A percentile compares a stretch with the other conserved stretches of the same genome.
These are phyloP conservation scores for Hanseniaspora osmophila DNA, from an alignment of 805 yeast species.

Conservation along the genomic window DNA sequence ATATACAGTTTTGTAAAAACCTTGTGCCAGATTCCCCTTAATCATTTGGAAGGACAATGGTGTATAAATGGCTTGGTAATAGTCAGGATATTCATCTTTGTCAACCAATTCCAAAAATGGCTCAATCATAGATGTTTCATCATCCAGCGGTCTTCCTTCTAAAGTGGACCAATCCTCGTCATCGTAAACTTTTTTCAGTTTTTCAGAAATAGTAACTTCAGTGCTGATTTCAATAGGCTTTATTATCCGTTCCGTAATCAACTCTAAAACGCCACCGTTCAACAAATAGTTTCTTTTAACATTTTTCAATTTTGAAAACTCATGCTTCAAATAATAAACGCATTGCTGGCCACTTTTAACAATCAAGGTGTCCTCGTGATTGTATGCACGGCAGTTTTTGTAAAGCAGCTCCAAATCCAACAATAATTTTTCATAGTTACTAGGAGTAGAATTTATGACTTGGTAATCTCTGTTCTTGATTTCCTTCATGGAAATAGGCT, in stretches of 20 bases:
- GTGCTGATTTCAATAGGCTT: slow-evolving; percentile 1
- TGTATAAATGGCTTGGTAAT: slow-evolving; percentile 51
- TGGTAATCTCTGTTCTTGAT: slow-evolving; percentile 31
- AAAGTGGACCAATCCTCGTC: too few species aligned
- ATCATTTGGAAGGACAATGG: slow-evolving; percentile 66
- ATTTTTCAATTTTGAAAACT: slow-evolving; percentile 27
- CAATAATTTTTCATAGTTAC: slow-evolving; percentile 28
- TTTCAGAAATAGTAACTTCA: slow-evolving; percentile 9
- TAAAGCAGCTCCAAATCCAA: slow-evolving; percentile 55
- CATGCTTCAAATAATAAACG: slow-evolving; percentile 40
- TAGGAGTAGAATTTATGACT: slow-evolving; percentile 4
- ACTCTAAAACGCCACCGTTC: slow-evolving; percentile 14
- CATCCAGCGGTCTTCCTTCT: slow-evolving; percentile 10
- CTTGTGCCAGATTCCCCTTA: slow-evolving; percentile 34
- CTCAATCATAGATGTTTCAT: slow-evolving; percentile 32
- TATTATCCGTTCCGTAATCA: slow-evolving; percentile 7
- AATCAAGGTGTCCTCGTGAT: slow-evolving; percentile 51
- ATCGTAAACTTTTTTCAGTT: slow-evolving; percentile 4
- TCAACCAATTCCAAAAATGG: slow-evolving; percentile 70
- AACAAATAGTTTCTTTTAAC: slow-evolving; percentile 19
- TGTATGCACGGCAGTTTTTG: slow-evolving; percentile 57
- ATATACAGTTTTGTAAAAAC: slow-evolving; percentile 39
- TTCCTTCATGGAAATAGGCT: slow-evolving; percentile 60
- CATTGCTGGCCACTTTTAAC: slow-evolving; percentile 51
- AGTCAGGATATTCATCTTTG: slow-evolving; percentile 62